Conservation (phyloP, 495 filamentous ascomycete genomes). For the Talaromyces ruber region DNA sequence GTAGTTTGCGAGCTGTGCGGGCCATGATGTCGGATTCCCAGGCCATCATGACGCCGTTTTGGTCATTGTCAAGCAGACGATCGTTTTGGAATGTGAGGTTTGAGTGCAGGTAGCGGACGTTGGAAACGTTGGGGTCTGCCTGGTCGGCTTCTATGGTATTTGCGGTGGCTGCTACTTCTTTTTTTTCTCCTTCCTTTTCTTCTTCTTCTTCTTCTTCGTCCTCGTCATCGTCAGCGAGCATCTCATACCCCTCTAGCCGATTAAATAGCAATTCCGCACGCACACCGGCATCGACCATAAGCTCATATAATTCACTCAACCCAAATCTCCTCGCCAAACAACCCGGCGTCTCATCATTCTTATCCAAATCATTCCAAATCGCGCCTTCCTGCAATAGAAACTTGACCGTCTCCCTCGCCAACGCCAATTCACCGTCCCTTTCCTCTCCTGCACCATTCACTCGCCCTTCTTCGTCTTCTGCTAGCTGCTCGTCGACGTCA, state of each 20-base stretch:
- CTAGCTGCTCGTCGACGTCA: constrained; percentile 16
- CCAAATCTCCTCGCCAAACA: constrained; percentile 73
- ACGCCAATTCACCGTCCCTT: constrained; percentile 37
- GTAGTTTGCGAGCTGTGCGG: constrained; percentile 56
- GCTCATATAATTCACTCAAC: constrained; percentile 63
- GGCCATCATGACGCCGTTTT: constrained; percentile 95
- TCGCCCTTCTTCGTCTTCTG: constrained; percentile 10
- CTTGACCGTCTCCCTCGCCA: constrained; percentile 55
- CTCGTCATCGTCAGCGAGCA: constrained; percentile 53
- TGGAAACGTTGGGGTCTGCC: constrained; percentile 42
- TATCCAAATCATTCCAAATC: constrained; percentile 95
- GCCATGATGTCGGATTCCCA: constrained; percentile 94
- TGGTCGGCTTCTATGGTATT: constrained; percentile 8
- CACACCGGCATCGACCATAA: constrained; percentile 87
- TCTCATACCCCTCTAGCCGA: constrained; percentile 68
- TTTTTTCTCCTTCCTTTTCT: constrained; percentile 5
- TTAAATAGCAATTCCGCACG: constrained; percentile 80
- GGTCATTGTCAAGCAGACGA: constrained; percentile 67
- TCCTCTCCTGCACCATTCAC: constrained; percentile 11
- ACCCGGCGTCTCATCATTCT: constrained; percentile 79
- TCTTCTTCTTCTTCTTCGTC: constrained; percentile 24
- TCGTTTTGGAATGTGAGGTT: constrained; percentile 64
- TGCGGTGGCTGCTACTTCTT: constrained; percentile 12
- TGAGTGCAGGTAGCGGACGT: constrained; percentile 68
- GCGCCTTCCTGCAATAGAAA: constrained; percentile 79